Conservation (phyloP, 768 basidiomycete genomes). For the Gautieria morchelliformis region DNA sequence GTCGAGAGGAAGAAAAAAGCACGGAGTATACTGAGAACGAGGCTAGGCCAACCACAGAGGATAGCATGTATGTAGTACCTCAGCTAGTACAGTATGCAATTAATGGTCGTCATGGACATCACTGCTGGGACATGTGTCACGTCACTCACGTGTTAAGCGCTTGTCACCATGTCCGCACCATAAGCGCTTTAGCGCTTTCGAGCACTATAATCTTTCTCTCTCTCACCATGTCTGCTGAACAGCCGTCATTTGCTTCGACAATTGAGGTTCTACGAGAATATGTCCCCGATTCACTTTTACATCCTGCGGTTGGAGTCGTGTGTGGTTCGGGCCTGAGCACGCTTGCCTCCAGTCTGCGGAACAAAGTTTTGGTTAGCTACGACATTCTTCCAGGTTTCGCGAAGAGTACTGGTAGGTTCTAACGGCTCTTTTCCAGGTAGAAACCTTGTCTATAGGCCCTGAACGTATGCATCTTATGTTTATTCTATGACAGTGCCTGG, state of each 20-base stretch:
- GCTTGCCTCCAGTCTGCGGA: slow-evolving; percentile 50
- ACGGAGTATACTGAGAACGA: no score
- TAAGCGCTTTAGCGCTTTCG: no score
- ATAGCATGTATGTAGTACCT: no score
- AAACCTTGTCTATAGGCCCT: not conserved
- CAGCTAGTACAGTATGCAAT: no score
- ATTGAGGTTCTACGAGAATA: slow-evolving; percentile 10
- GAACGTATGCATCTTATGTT: not conserved
- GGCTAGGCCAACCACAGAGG: no score
- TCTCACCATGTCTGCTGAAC: not conserved
- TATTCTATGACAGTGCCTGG: slow-evolving; percentile 47
- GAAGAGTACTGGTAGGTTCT: slow-evolving; percentile 57
- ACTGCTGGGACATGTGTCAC: no score
- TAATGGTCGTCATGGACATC: no score
- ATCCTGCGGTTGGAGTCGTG: slow-evolving; percentile 72
- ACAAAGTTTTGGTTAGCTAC: slow-evolving; percentile 56
- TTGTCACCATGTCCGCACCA: no score
- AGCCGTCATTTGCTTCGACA: slow-evolving; percentile 6
- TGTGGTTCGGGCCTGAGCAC: slow-evolving; percentile 83
- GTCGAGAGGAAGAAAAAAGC: no score
- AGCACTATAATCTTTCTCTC: no score
- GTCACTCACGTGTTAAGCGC: no score
- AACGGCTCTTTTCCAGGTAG: not conserved
- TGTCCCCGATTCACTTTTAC: slow-evolving; percentile 26
- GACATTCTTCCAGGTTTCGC: slow-evolving; percentile 62